Evolutionary conservation across 2,329 filamentous ascomycete genomes (phyloP).

Genomic region (Aurifilum marmelostoma): DNA sequence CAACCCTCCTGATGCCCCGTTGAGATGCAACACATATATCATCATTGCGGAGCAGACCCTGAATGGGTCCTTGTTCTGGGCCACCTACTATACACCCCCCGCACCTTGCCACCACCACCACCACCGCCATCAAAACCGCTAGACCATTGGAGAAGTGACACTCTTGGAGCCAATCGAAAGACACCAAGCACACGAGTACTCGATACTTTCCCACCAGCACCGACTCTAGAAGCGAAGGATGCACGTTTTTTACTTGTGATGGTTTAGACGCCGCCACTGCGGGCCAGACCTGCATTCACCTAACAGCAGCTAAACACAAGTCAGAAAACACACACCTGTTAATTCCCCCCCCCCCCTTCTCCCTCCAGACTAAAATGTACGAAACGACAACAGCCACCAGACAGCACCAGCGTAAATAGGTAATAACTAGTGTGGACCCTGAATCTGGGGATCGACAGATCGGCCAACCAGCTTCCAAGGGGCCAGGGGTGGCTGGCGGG

Average conservation of each 20-base stretch:
- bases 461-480: slow-evolving; percentile 1
- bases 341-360: too few species aligned
- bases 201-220: background rate
- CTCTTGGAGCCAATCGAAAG: background rate
- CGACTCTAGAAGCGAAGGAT: background rate
- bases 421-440: slow-evolving; percentile 26
- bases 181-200: background rate
- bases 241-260: background rate
- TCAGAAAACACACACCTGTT: too few species aligned
- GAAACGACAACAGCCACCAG: background rate
- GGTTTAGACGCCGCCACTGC: background rate
- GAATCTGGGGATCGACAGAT: slow-evolving; percentile 25
- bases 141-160: background rate
- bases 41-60: background rate
- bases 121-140: background rate
- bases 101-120: slow-evolving; percentile 8
- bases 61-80: background rate
- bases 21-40: background rate
- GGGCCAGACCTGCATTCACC: too few species aligned
- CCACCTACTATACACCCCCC: background rate
- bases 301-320: too few species aligned
- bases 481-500: background rate
- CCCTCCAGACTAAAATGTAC: too few species aligned
- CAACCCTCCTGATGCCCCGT: background rate
- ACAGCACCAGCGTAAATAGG: background rate